Base-by-base conservation (phyloP, 768 basidiomycete species). In the Suillus fuscotomentosus region DNA sequence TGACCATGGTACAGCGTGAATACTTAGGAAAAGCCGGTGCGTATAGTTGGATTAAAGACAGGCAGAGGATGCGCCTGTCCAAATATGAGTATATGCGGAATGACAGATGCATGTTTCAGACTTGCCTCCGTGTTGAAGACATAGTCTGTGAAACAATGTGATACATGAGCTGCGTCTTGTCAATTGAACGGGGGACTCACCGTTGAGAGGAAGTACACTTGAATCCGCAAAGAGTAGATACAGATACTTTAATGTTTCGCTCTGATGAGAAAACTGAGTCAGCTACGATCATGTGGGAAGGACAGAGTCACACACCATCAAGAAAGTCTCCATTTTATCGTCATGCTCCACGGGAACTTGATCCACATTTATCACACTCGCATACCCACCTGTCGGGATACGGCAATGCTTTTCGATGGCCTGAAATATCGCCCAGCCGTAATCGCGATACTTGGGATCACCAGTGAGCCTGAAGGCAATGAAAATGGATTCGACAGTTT, bases 311-410 rank as follows among this genome's bases (percentile, higher is more conserved):
- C 88, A 48, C 64, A 92, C 92, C 82, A 97, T 81, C 77, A 95
- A 85, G 79, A 96, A 97, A 14, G 95, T 95, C 78, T 98, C 95
- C 95, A 97, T 97, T 75, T 91, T 89, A 76, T 98, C 94, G 67
- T 94, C 89, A 63, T 84, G 80, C 71, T 80, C 78, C 2, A 81
- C 85, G 0, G 90, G 88, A 11, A 88, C 79, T 65, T 86, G 82
- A 74, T 97, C 93, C 11, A 98, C 96, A 71, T 97, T 93, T 64
- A 89, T 75, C 54, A 98, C 82, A 42, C 87, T 86, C 20, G 92
- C 91, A 71, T 91, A 98, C 10, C 95, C 96, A 22, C 95, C 96
- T 0, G 80, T 82, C n/a, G 82, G 78, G 24, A 95, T 79, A 56
- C 83, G 82, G 70, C 93, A 95, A 72, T 97, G 88, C 72, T 85